phyloP scores from a whole-genome alignment of 2,329 filamentous ascomycete genomes.

The Fusarium sp. region DNA sequence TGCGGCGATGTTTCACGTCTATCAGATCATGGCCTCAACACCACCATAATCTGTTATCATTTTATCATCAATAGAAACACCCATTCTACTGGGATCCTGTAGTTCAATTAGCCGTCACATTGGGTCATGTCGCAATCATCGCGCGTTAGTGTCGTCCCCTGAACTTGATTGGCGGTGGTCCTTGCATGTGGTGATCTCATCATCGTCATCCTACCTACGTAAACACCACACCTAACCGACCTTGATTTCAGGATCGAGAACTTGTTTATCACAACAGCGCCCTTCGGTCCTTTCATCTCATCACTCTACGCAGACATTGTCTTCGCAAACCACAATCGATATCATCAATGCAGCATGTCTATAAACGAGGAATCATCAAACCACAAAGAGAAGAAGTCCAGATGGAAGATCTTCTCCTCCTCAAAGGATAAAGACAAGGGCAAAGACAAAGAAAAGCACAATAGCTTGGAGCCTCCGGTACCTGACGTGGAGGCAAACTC shows the following conservation, averaged over 20 bases:
- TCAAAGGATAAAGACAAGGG: constrained; percentile 39
- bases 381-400: constrained; percentile 39
- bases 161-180: constrained; percentile 27
- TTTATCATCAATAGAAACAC: neutral
- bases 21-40: neutral
- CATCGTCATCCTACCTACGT: constrained; percentile 19
- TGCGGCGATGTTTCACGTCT: neutral
- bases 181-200: constrained; percentile 28
- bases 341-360: constrained; percentile 5
- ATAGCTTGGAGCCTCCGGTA: constrained; percentile 11
- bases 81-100: neutral
- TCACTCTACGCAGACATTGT: neutral
- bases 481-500: constrained; percentile 9
- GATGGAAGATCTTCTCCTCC: constrained; percentile 42
- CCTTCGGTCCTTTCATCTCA: neutral
- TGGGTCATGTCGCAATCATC: constrained; percentile 32
- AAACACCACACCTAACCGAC: constrained; percentile 12
- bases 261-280: neutral
- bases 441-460: constrained; percentile 31
- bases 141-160: constrained; percentile 32
- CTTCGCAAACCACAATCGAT: neutral
- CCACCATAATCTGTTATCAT: neutral
- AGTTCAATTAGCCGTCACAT: neutral
- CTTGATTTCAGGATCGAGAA: constrained; percentile 17
- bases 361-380: constrained; percentile 21